These are phyloP conservation scores for Obba rivulosa DNA, from an alignment of 768 basidiomycete genomes.

Conservation along the genomic window DNA sequence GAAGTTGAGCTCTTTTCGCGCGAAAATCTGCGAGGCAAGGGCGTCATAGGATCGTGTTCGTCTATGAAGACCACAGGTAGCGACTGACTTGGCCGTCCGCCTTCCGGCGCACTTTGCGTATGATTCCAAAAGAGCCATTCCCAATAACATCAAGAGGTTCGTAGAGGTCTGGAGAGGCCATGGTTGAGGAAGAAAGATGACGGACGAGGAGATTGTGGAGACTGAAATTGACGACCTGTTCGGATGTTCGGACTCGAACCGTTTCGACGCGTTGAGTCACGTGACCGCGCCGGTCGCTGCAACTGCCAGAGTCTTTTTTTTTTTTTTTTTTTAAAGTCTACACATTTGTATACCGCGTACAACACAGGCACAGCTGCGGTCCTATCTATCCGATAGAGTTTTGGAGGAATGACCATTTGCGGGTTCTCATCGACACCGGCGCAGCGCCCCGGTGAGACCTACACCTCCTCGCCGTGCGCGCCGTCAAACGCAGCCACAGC, in stretches of 20 bases:
- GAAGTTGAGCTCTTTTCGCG: conserved; percentile 95
- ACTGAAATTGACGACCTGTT: background rate
- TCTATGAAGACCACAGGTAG: background rate
- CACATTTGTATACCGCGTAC: no score
- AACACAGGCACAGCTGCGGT: no score
- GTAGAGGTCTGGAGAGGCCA: conserved; percentile 57
- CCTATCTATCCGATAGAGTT: no score
- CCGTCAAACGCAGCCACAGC: no score
- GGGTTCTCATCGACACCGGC: no score
- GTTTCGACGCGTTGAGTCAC: no score
- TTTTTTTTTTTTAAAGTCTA: no score
- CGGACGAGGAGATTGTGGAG: background rate
- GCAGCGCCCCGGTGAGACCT: no score
- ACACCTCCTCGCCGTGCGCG: no score
- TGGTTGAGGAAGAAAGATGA: conserved; percentile 4
- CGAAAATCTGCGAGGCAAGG: conserved; percentile 53
- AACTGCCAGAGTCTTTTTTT: no score
- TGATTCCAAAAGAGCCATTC: conserved; percentile 96
- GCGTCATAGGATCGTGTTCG: conserved; percentile 3
- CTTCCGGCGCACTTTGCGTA: conserved; percentile 87
- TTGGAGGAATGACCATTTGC: no score
- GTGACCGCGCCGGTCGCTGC: no score
- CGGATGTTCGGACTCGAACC: conserved; percentile 1
- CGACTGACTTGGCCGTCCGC: conserved; percentile 71
- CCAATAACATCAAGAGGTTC: conserved; percentile 90